Conservation (phyloP, 2,329 filamentous ascomycete species). For the Didymella sp. region DNA sequence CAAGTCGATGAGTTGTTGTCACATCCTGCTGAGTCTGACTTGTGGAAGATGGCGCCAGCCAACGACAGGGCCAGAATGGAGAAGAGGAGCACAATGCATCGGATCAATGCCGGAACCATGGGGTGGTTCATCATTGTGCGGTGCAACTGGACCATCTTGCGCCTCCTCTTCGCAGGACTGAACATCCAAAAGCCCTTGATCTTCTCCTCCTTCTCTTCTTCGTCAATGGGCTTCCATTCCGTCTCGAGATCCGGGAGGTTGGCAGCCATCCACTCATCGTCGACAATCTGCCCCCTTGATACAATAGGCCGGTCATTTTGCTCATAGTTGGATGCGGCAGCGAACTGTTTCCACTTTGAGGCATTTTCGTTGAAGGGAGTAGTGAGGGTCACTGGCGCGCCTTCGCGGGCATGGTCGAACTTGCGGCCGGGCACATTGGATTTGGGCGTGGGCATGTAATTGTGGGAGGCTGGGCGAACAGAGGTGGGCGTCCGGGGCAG, state of each 20-base stretch:
- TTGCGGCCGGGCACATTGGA: slow-evolving; percentile 48
- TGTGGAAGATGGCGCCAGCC: slow-evolving; percentile 73
- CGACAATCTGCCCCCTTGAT: slow-evolving; percentile 46
- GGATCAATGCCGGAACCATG: slow-evolving; percentile 83
- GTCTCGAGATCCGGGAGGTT: slow-evolving; percentile 57
- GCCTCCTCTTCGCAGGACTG: slow-evolving; percentile 56
- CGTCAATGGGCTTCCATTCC: slow-evolving; percentile 63
- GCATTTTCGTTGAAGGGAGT: slow-evolving; percentile 45
- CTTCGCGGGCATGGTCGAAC: slow-evolving; percentile 50
- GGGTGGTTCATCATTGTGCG: slow-evolving; percentile 77
- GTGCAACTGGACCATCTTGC: slow-evolving; percentile 68
- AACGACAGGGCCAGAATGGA: slow-evolving; percentile 82
- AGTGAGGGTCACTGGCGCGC: slow-evolving; percentile 47
- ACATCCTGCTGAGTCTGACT: slow-evolving; percentile 49
- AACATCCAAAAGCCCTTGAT: slow-evolving; percentile 59
- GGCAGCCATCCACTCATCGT: slow-evolving; percentile 57
- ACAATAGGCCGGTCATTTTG: slow-evolving; percentile 34
- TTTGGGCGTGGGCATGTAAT: slow-evolving; percentile 50
- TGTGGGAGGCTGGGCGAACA: slow-evolving; percentile 46
- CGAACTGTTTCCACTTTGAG: slow-evolving; percentile 50
- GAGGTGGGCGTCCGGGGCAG: slow-evolving; percentile 47
- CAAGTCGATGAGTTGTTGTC: slow-evolving; percentile 69
- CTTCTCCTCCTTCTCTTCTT: slow-evolving; percentile 58
- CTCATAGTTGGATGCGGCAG: slow-evolving; percentile 41
- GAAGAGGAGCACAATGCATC: slow-evolving; percentile 81